Percentiles rank a stretch among this genome's conserved stretches.
phyloP scores from a whole-genome alignment of 768 basidiomycete species.

The Trametes villosa region DNA sequence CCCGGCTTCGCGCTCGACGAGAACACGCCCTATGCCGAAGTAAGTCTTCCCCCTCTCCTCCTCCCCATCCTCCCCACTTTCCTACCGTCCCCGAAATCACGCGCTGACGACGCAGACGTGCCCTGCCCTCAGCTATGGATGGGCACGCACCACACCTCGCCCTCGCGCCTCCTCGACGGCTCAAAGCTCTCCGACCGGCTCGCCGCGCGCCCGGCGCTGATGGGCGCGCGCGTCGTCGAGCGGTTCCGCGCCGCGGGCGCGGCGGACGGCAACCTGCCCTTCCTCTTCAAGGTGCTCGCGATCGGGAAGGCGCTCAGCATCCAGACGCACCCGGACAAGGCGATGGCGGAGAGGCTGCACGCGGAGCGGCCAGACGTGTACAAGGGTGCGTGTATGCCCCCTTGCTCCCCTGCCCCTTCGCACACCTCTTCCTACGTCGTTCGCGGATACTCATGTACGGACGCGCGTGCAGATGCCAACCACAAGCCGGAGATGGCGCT shows the following conservation, averaged over 20 bases:
- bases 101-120: not conserved
- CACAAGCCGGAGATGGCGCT: constrained; percentile 99
- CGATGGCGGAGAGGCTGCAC: constrained; percentile 52
- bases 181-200: constrained; percentile 63
- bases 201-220: constrained; percentile 64
- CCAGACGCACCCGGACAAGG: constrained; percentile 63
- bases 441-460: constrained; percentile 40
- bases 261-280: constrained; percentile 43
- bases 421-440: not conserved
- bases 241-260: constrained; percentile 31
- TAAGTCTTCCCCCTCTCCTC: constrained; percentile 38
- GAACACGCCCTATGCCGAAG: constrained; percentile 89
- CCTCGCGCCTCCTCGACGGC: constrained; percentile 51
- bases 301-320: constrained; percentile 64
- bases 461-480: constrained; percentile 84
- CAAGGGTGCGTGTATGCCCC: constrained; percentile 65
- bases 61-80: not conserved
- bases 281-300: constrained; percentile 63
- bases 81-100: not conserved
- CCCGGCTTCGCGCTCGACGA: constrained; percentile 73
- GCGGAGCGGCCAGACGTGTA: constrained; percentile 75
- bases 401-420: not conserved
- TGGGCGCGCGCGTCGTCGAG: constrained; percentile 39
- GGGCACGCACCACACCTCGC: constrained; percentile 90
- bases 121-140: constrained; percentile 93